These are phyloP conservation scores for Penicillium alfredii DNA, from an alignment of 495 filamentous ascomycete species.

Conservation along the genomic window DNA sequence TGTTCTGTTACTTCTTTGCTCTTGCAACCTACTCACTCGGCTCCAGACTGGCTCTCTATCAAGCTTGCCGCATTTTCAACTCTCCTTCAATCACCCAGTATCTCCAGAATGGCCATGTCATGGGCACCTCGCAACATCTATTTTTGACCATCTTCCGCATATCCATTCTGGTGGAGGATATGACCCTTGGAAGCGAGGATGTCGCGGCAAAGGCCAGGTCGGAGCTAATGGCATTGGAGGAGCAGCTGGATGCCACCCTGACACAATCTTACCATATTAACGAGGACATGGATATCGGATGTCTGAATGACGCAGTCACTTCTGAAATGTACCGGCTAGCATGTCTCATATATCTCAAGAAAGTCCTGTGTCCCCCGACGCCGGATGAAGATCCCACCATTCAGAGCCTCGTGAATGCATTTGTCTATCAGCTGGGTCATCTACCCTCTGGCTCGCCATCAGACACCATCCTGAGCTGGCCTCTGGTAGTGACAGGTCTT, in stretches of 20 bases:
- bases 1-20: slow-evolving; percentile 20
- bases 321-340: slow-evolving; percentile 12
- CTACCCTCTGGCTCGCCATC: slow-evolving; percentile 9
- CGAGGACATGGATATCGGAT: neutral
- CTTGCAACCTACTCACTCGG: slow-evolving; percentile 12
- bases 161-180: neutral
- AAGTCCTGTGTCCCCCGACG: slow-evolving; percentile 1
- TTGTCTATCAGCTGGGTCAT: slow-evolving; percentile 3
- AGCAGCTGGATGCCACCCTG: neutral
- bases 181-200: neutral
- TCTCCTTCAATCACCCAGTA: slow-evolving; percentile 1
- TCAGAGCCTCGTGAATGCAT: slow-evolving; percentile 3
- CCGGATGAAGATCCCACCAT: neutral
- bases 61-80: slow-evolving; percentile 6
- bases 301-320: slow-evolving; percentile 4
- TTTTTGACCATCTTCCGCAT: slow-evolving; percentile 11
- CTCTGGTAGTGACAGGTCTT: slow-evolving; percentile 13
- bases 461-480: slow-evolving; percentile 17
- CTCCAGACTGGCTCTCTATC: slow-evolving; percentile 1
- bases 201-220: neutral
- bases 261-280: neutral
- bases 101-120: slow-evolving; percentile 2
- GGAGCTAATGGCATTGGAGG: slow-evolving; percentile 5
- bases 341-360: slow-evolving; percentile 8
- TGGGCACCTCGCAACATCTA: slow-evolving; percentile 9